Conservation (phyloP, 805 yeast genomes). For the Wickerhamomyces mucosus region DNA sequence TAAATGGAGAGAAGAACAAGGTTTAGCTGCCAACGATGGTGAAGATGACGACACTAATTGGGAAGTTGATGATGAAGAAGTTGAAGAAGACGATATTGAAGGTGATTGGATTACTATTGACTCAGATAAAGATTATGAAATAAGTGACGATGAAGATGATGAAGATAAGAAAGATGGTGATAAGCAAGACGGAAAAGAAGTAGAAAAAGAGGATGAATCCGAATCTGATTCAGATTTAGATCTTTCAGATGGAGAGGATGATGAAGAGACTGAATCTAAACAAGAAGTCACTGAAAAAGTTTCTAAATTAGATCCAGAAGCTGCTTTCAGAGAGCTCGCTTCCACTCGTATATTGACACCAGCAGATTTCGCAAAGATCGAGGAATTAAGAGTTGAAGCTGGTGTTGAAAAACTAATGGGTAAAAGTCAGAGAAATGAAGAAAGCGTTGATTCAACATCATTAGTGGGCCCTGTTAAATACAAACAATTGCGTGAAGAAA, state of each 20-base stretch:
- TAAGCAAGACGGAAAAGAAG: slow-evolving; percentile 31
- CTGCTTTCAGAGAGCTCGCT: slow-evolving; percentile 48
- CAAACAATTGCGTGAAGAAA: slow-evolving; percentile 85
- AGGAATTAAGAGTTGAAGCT: slow-evolving; percentile 77
- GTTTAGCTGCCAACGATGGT: slow-evolving; percentile 44
- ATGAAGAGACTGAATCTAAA: slow-evolving; percentile 16
- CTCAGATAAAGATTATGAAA: slow-evolving; percentile 66
- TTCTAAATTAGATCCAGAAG: slow-evolving; percentile 27
- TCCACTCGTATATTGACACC: slow-evolving; percentile 85
- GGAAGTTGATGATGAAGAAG: slow-evolving; percentile 40
- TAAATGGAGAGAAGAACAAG: slow-evolving; percentile 65
- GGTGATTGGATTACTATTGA: slow-evolving; percentile 92
- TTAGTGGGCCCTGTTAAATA: slow-evolving; percentile 67
- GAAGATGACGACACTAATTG: slow-evolving; percentile 56
- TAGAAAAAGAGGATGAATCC: slow-evolving; percentile 35
- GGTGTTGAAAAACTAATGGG: slow-evolving; percentile 80
- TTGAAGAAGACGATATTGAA: slow-evolving; percentile 50
- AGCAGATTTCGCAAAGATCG: slow-evolving; percentile 93
- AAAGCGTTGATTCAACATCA: slow-evolving; percentile 68
- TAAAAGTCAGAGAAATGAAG: slow-evolving; percentile 53
- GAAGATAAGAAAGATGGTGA: slow-evolving; percentile 27
- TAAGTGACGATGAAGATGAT: slow-evolving; percentile 36
- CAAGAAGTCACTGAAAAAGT: slow-evolving; percentile 25
- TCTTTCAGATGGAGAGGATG: slow-evolving; percentile 27
- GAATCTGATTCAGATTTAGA: slow-evolving; percentile 43